Evolutionary conservation across 306 rosid species (phyloP), one percentile per base, ranked within the genome.

Genomic region (Luffa aegyptiaca): DNA sequence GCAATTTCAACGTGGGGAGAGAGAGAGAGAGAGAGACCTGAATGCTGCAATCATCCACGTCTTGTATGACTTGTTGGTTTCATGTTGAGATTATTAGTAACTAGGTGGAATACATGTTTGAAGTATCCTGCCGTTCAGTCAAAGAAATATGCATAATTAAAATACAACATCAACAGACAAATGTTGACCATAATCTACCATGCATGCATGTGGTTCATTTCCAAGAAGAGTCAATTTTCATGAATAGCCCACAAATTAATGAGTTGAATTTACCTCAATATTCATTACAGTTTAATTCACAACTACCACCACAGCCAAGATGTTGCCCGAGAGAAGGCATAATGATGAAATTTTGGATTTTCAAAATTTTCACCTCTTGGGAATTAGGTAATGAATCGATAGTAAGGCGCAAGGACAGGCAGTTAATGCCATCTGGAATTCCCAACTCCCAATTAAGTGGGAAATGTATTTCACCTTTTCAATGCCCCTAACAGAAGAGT

Each of bases 301-400:
- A 39, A 39, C 42, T 6, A 39, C 42, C 42, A 39, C 42, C 42
- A 5, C 42, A 39, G 42, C 42, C 42, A 39, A 39, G 5, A 94
- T 96, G 68, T 94, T 94, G 88, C 90, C 98, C 12, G 96, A 94
- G 86, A 94, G 77, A 94, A 87, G 42, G 97, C 97, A 65, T 94
- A 92, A 88, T 94, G 97, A 80, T 89, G 86, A 49, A 94, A 89
- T 76, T 49, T 82, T 55, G 97, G 91, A 85, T 94, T 86, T 83
- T 89, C 96, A 83, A 94, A 83, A 81, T 89, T 94, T 85, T 94
- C 97, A 42, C 90, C 90, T 86, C 83, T 58, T 10, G 96, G 42
- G 42, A 39, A 39, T 39, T 39, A 39, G 93, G 84, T 85, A 81
- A 86, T 89, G 91, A 83, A 83, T 92, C 96, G 76, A 91, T 87